These are phyloP conservation scores for Sporodiniella umbellata DNA, from an alignment of 371 early-diverging fungal genomes.

Conservation along the genomic window DNA sequence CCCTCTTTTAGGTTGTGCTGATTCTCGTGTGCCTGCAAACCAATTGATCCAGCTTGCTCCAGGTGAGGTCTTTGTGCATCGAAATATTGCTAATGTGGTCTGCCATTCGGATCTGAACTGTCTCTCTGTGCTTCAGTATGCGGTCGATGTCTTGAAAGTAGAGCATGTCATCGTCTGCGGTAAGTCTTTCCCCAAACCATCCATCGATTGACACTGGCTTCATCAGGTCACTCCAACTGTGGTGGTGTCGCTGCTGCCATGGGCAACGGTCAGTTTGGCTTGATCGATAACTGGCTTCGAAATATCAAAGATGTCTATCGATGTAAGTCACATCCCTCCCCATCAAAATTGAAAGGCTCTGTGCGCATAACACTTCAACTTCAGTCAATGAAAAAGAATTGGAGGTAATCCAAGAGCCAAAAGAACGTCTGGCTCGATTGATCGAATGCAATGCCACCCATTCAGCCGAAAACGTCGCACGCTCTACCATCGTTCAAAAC, in stretches of 20 bases:
- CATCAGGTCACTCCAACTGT: constrained; percentile 77
- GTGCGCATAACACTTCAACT: neutral
- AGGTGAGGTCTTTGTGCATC: constrained; percentile 93
- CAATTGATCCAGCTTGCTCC: constrained; percentile 59
- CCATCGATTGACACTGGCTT: no score
- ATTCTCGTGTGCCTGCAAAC: constrained; percentile 86
- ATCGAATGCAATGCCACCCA: constrained; percentile 76
- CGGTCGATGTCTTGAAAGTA: constrained; percentile 88
- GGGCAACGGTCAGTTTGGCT: constrained; percentile 63
- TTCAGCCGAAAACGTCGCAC: constrained; percentile 70
- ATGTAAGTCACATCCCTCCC: constrained; percentile 23
- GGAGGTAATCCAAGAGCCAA: constrained; percentile 40
- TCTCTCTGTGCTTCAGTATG: constrained; percentile 89
- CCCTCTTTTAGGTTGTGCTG: constrained; percentile 74
- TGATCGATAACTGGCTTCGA: constrained; percentile 85
- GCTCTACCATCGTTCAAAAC: constrained; percentile 76
- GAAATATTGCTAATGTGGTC: constrained; percentile 95
- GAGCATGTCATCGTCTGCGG: constrained; percentile 92
- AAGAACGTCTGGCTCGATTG: constrained; percentile 48
- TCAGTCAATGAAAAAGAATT: constrained; percentile 34
- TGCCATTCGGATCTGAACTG: constrained; percentile 72
- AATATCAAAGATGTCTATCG: constrained; percentile 76
- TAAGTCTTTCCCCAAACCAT: constrained; percentile 4
- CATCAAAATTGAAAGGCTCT: no score
- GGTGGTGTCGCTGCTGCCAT: constrained; percentile 82